Conservation (phyloP, 805 yeast genomes). For the Schizosaccharomyces lindneri region DNA sequence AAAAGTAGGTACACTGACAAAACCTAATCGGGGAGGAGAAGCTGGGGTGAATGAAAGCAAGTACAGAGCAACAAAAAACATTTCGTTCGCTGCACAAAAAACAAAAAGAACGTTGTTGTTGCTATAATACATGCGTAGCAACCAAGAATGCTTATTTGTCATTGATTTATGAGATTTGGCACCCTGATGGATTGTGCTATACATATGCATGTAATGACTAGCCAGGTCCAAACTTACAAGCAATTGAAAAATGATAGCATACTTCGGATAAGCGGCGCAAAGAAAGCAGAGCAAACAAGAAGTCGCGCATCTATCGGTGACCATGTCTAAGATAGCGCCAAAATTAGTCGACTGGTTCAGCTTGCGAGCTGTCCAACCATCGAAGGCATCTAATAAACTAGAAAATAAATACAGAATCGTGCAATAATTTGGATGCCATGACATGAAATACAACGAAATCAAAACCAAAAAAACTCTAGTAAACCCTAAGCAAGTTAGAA, state of each 20-base stretch:
- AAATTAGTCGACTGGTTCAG: conserved; percentile 66
- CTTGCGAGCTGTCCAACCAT: conserved; percentile 82
- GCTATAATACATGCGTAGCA: conserved; percentile 67
- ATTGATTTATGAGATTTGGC: conserved; percentile 64
- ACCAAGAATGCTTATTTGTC: conserved; percentile 39
- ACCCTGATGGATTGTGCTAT: conserved; percentile 66
- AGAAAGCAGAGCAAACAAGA: conserved; percentile 74
- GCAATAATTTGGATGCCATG: conserved; percentile 56
- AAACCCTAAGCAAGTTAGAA: conserved; percentile 22
- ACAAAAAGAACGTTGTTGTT: conserved; percentile 60
- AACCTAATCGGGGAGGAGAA: conserved; percentile 18
- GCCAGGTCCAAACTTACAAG: conserved; percentile 60
- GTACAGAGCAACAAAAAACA: conserved; percentile 75
- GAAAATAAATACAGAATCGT: conserved; percentile 50
- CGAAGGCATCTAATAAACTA: conserved; percentile 83
- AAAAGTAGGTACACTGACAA: conserved; percentile 6
- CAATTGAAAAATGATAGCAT: conserved; percentile 50
- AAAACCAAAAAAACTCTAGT: conserved; percentile 60
- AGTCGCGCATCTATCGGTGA: conserved; percentile 92
- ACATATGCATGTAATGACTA: conserved; percentile 96
- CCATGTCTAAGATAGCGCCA: conserved; percentile 97
- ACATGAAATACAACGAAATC: conserved; percentile 61
- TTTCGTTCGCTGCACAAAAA: conserved; percentile 81
- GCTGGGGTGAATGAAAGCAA: conserved; percentile 36
- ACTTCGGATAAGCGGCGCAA: conserved; percentile 53